Evolutionary conservation across 371 early-diverging fungal species (phyloP), one percentile per base, ranked within the genome.

Genomic region (Zychaea mexicana): DNA sequence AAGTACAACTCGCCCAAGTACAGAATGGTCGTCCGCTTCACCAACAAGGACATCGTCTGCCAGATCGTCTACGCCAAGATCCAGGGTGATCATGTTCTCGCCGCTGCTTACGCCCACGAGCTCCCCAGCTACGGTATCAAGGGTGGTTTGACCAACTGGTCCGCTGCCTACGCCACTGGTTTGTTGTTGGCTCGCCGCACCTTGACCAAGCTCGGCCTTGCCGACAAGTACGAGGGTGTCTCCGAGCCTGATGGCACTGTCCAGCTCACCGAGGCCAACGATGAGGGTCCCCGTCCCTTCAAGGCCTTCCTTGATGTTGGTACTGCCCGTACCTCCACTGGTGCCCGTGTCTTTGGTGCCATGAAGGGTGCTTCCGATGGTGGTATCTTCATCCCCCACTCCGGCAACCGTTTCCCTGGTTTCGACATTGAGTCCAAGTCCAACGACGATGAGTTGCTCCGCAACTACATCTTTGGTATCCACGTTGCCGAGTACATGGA

Each of bases 361-460:
- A 92, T 99, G 90, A 99, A 99, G 94, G 99, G 99, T 86, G 99
- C 99, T 73, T 96, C 96, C 77, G 99, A 99, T 88, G 99, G 99
- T 85, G 99, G 99, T 83, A 81, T 99, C 76, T 90, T 87, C 82
- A 89, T 99, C 72, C 99, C 99, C 75, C 99, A 99, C 96, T 87
- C 88, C 73, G 98, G 97, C 86, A 89, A 88, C 84, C 96, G 98
- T 78, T 98, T 99, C 94, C 96, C 96, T 71, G 99, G 99, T 79
- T 99, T 89, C 87, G 94, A 95, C 85, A 83, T 90, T 60, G 90
- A 89, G 74, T 76, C 88, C 77, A 96, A 98, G 90, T 79, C 86
- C 75, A 90, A 98, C 73, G 97, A 99, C 76, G 88, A 98, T 72
- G 96, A 98, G 81, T 84, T 92, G 65, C 90, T 99, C 67, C 92